Evolutionary conservation across 164 flowering plant species (phyloP), one percentile per base, ranked within the genome.

Genomic region (Vitis rupestris): DNA sequence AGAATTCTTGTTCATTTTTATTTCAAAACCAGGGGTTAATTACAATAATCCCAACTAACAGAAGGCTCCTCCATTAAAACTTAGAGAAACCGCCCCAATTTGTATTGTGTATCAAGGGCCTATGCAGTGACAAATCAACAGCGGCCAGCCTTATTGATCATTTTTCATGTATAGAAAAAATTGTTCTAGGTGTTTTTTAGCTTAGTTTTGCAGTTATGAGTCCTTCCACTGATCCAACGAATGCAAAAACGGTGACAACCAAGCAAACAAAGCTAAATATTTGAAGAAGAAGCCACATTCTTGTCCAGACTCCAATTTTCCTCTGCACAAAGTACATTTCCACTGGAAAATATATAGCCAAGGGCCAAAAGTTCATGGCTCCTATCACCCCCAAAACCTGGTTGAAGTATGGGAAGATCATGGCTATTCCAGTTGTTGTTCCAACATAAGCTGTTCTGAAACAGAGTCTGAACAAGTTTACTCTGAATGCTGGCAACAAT

Each of bases 341-440:
- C 58, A 87, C 87, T 0, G 96, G 96, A 72, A 88, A 90, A 67
- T 90, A 88, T 65, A 88, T 81, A 3, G 85, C 71, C 53, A 90
- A 31, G 1, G 96, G 96, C 91, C 89, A 90, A 64, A 85, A 88
- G 51, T 65, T 82, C 9, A 87, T 50, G 19, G 83, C 84, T 49
- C 90, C 96, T 48, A 85, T 44, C 17, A 86, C 76, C 51, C 90
- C 96, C 64, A 87, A 54, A 9, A 88, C 88, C 67, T 81, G 80
- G 73, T 90, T 87, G 82, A 86, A 88, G 81, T 86, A 90, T 2
- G 91, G 93, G 70, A 90, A 88, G 15, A 74, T 1, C 69, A 87
- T 79, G 23, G 89, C 91, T 52, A 87, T 37, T 4, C 61, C 80
- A 1, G 86, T 84, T 3, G 88, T 81, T 12, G 80, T 72, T 23